These are phyloP conservation scores for Amanita muscaria DNA, from an alignment of 768 basidiomycete genomes.

Conservation along the genomic window DNA sequence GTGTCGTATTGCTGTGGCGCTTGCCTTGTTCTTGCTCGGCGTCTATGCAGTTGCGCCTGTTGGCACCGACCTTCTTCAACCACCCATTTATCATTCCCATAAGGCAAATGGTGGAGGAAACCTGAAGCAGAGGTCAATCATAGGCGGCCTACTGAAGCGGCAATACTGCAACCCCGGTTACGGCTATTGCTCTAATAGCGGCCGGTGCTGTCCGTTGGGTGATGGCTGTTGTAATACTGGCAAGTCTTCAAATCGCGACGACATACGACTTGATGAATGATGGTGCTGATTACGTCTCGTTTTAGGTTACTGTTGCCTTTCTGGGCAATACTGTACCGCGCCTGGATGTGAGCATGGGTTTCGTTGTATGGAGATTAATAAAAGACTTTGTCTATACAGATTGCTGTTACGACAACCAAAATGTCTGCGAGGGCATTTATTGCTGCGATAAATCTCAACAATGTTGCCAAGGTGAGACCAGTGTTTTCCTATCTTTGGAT, in stretches of 20 bases:
- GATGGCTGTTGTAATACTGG: neutral
- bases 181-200: neutral
- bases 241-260: neutral
- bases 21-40: too few relatives aligned
- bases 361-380: too few relatives aligned
- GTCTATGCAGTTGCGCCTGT: too few relatives aligned
- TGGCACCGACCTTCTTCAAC: too few relatives aligned
- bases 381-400: neutral
- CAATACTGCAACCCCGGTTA: neutral
- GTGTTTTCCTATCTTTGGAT: too few relatives aligned
- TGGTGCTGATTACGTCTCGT: neutral
- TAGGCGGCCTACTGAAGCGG: conserved; percentile 1
- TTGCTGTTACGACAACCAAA: neutral
- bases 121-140: too few relatives aligned
- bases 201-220: neutral
- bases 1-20: too few relatives aligned
- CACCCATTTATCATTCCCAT: too few relatives aligned
- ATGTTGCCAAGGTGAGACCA: neutral
- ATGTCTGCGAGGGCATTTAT: neutral
- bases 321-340: neutral
- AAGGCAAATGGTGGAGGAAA: too few relatives aligned
- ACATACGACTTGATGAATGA: neutral
- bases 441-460: neutral
- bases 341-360: neutral
- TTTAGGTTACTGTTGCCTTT: neutral